A percentile compares a stretch with the other conserved stretches of the same genome.
Conservation (phyloP, 768 basidiomycete species). For the Hericium rajendrae region DNA sequence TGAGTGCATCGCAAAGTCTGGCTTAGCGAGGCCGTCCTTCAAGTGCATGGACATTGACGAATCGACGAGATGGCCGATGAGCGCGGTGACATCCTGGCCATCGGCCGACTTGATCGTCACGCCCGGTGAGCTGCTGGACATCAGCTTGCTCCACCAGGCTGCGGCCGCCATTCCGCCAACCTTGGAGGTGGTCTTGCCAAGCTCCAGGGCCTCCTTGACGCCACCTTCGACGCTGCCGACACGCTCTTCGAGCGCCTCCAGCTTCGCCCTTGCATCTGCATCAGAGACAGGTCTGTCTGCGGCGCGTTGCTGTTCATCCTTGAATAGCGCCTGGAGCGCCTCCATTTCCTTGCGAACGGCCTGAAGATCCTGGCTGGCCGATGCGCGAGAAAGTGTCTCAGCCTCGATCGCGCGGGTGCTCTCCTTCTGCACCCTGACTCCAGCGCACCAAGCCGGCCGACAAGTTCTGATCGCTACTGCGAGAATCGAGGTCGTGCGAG, state of each 20-base stretch:
- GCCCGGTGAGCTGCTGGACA: constrained; percentile 24
- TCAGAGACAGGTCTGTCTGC: constrained; percentile 25
- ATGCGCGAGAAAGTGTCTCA: constrained; percentile 34
- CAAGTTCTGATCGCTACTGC: constrained; percentile 41
- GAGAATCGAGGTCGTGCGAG: constrained; percentile 44
- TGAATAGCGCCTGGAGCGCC: constrained; percentile 6
- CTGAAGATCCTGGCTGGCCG: constrained; percentile 21
- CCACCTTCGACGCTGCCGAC: constrained; percentile 51
- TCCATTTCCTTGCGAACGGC: constrained; percentile 13
- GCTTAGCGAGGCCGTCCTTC: constrained; percentile 71
- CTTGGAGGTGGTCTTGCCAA: constrained; percentile 39
- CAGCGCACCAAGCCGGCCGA: constrained; percentile 43
- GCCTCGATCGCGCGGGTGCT: constrained; percentile 39
- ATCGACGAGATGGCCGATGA: constrained; percentile 72
- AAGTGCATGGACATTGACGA: constrained; percentile 56
- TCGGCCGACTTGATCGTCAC: constrained; percentile 64
- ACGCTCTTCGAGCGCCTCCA: constrained; percentile 53
- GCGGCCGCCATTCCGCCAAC: constrained; percentile 27
- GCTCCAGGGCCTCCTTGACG: constrained; percentile 64
- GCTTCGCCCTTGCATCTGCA: constrained; percentile 45
- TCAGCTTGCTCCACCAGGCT: constrained; percentile 67
- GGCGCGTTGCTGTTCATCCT: constrained; percentile 24
- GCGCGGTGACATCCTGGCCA: constrained; percentile 60
- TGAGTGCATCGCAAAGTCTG: constrained; percentile 82
- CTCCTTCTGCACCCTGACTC: constrained; percentile 46